These are phyloP conservation scores for Tetracladium setigerum DNA, from an alignment of 495 filamentous ascomycete species.

Conservation along the genomic window DNA sequence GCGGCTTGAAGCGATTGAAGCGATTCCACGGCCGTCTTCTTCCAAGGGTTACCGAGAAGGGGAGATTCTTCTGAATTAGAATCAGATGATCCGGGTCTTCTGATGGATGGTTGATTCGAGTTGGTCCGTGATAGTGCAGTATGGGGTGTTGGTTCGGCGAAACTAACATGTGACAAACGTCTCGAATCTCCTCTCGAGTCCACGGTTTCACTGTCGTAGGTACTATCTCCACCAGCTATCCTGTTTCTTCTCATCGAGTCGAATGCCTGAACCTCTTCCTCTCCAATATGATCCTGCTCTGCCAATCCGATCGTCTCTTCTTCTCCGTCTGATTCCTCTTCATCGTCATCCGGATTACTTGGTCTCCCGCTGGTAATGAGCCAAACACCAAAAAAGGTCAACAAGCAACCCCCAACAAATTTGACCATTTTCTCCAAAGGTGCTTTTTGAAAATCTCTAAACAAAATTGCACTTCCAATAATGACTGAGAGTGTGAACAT, in stretches of 20 bases:
- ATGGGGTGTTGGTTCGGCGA: slow-evolving; percentile 4
- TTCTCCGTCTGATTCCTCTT: slow-evolving; percentile 41
- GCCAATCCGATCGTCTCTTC: slow-evolving; percentile 36
- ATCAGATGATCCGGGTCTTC: slow-evolving; percentile 1
- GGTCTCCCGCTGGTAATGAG: slow-evolving; percentile 72
- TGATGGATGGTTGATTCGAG: slow-evolving; percentile 8
- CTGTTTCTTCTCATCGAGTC: not conserved
- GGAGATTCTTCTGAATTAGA: slow-evolving; percentile 10
- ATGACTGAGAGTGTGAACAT: slow-evolving; percentile 94
- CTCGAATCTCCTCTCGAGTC: slow-evolving; percentile 12
- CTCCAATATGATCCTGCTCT: slow-evolving; percentile 21
- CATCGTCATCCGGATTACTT: slow-evolving; percentile 36
- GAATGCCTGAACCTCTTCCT: not conserved
- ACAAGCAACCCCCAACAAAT: slow-evolving; percentile 78
- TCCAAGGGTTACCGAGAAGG: slow-evolving; percentile 18
- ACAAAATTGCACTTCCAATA: slow-evolving; percentile 83
- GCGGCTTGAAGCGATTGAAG: not conserved
- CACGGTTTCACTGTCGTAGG: slow-evolving; percentile 5
- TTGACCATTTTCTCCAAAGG: slow-evolving; percentile 60
- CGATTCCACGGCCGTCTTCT: slow-evolving; percentile 14
- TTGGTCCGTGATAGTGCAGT: slow-evolving; percentile 3
- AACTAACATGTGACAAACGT: slow-evolving; percentile 19
- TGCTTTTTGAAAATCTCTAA: slow-evolving; percentile 86
- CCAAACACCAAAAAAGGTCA: slow-evolving; percentile 93
- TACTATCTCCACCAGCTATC: not conserved